These are phyloP conservation scores for Daucus carota DNA, from an alignment of 129 eudicot species.

Conservation along the genomic window DH1_v3.0 NC_030386.2:29753501-29754000, in stretches of 20 bases:
- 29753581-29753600: no score
- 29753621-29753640: no score
- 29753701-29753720: neutral
- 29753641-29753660: neutral
- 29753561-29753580: no score
- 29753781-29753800: neutral
- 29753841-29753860: neutral
- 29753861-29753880: neutral
- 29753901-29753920: neutral
- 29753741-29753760: neutral
- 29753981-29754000: conserved; percentile 28
- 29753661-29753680: neutral
- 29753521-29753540: no score
- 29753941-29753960: neutral
- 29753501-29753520: no score
- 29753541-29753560: no score
- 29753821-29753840: neutral
- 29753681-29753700: neutral
- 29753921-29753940: neutral
- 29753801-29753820: neutral
- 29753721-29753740: neutral
- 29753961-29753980: neutral
- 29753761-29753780: neutral
- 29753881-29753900: neutral
- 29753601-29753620: no score